Evolutionary conservation across 139 green algal species (phyloP), one percentile per base, ranked within the genome.

Genomic region (Coccomyxa sp.): DNA sequence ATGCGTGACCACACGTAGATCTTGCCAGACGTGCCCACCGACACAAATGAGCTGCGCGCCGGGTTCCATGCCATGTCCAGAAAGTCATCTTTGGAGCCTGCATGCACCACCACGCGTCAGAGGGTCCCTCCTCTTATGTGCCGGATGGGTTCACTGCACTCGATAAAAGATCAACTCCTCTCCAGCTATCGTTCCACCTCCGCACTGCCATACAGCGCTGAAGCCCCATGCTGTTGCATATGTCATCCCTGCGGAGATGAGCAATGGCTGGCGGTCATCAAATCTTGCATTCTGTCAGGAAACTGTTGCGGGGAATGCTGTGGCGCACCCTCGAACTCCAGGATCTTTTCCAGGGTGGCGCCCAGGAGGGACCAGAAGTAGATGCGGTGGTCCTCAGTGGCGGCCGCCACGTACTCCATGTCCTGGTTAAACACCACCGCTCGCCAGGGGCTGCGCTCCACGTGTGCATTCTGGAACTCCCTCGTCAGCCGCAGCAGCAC

Each of bases 1-100:
- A 91, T 86, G n/a, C 90, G 92, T 0, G 92, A 86, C 96, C 96
- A 99, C 18, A 99, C 81, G 85, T 93, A 96, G 51, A 95, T 90
- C 75, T 82, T 85, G 45, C 92, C 93, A 11, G 81, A 86, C 16
- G 79, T 76, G 14, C 84, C 84, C 60, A 98, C 80, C 32, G 88
- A 88, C 7, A 93, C 83, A 32, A 98, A 87, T 71, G 92, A 86
- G 1, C 86, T 81, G 4, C 83, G 84, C 30, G 86, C 83, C 3
- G 96, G 96, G 86, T 98, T 94, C 93, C 94, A 98, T 12, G 85
- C 83, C 60, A 97, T 71, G 45, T 92, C 87, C 77, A 77, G 28
- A n/a, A 86, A 80, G 13, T 88, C 81, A 63, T 95, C 91, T 79
- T 88, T 90, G 45, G 90, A 88, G 25, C 88, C 89, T 93, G 90